Evolutionary conservation across 805 yeast species (phyloP), one percentile per base, ranked within the genome.

Genomic region (Tetrapisispora namnaoensis): DNA sequence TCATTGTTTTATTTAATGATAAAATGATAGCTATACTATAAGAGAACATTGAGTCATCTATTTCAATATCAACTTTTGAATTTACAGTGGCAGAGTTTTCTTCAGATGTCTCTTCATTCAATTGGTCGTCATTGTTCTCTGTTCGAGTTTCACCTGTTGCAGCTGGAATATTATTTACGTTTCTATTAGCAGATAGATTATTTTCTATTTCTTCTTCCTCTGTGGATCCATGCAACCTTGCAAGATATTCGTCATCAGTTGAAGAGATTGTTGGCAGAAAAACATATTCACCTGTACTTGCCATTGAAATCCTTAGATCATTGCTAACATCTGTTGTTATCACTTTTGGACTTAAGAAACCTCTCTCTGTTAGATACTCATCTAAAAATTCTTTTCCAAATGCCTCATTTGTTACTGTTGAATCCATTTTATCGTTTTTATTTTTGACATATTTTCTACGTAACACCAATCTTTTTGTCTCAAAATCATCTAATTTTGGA

Each of bases 21-120:
- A 77, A 54, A 7, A 77, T 66, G 3, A 78, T 69, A 0, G 78
- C 82, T 57, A 78, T 69, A 1, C 77, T 76, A 55, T 75, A 78
- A 1, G 79, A 73, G 4, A 74, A 60, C 58, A 56, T 56, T 5
- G 49, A 38, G 18, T 49, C 39, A 37, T 43, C 43, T 17, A 38
- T 34, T 45, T 48, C 46, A 6, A 30, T n/a, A 35, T 24, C 35
- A 16, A 20, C 36, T 14, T 43, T 6, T n/a, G 36, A 22, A 40
- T 32, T 42, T 3, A 42, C 42, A 14, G 27, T 37, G 20, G 40
- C 5, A 18, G 40, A 37, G 5, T 18, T 16, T 22, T 9, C 32
- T 22, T n/a, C 10, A 21, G 22, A 22, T 22, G 42, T 6, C 2
- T 39, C 6, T 2, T 39, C n/a, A 37, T 18, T 37, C 18, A 9